These are phyloP conservation scores for Parafenestella ontariensis DNA, from an alignment of 2,329 filamentous ascomycete species.

Conservation along the genomic window DNA sequence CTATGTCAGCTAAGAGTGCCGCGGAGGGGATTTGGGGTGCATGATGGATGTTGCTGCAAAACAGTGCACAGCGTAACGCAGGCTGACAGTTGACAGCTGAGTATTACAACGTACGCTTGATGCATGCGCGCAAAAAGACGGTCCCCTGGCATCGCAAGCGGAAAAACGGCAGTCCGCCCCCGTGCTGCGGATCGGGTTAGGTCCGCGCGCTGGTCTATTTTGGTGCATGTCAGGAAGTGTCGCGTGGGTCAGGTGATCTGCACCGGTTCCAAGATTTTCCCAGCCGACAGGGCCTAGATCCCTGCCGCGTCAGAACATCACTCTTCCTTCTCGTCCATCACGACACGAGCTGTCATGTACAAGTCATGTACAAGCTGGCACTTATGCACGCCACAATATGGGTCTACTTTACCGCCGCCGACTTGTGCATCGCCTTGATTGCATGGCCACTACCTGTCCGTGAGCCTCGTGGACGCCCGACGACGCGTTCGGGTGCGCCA, in stretches of 20 bases:
- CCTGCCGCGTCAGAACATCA: slow-evolving; percentile 5
- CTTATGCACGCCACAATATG: slow-evolving; percentile 23
- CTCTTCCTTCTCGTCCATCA: neutral
- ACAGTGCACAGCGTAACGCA: neutral
- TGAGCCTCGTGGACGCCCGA: slow-evolving; percentile 4
- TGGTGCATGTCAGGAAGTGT: too few species aligned
- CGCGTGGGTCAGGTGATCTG: neutral
- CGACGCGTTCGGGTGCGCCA: neutral
- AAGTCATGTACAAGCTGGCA: neutral
- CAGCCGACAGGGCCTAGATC: neutral
- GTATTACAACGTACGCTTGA: neutral
- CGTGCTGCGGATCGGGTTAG: neutral
- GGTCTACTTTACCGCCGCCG: slow-evolving; percentile 6
- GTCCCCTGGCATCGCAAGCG: neutral
- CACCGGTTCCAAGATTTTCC: neutral
- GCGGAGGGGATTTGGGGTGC: neutral
- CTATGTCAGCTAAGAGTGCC: neutral
- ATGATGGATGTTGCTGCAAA: neutral
- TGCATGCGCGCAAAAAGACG: too few species aligned
- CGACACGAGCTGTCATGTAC: slow-evolving; percentile 10
- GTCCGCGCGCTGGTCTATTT: neutral
- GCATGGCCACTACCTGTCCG: slow-evolving; percentile 4
- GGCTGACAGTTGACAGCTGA: neutral
- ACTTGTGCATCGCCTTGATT: neutral
- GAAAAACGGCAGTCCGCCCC: neutral